Evolutionary conservation across 1,284 basidiomycete species (phyloP).

Genomic region (Anthracocystis panici-leucophaei): DNA sequence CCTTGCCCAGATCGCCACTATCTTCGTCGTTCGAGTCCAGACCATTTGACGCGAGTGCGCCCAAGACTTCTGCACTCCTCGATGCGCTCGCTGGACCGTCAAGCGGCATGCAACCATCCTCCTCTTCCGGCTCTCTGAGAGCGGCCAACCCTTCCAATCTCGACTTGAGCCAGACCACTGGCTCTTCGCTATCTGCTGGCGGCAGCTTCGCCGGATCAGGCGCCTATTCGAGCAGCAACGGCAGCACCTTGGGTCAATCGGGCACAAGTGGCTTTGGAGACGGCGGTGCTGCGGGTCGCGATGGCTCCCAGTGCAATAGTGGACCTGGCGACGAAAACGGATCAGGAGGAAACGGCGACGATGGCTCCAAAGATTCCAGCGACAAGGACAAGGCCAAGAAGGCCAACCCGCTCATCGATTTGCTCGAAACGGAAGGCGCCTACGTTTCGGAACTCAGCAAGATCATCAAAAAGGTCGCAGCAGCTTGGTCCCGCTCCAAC

Average conservation of each 20-base stretch:
- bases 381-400: constrained; percentile 48
- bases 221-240: constrained; percentile 22
- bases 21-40: constrained; percentile 1
- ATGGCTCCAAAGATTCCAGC: constrained; percentile 21
- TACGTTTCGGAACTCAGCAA: constrained; percentile 93
- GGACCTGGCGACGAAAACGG: constrained; percentile 24
- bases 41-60: constrained; percentile 10
- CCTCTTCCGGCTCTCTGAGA: constrained; percentile 14
- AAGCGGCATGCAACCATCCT: constrained; percentile 14
- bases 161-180: constrained; percentile 32
- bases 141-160: constrained; percentile 25
- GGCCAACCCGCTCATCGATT: constrained; percentile 85
- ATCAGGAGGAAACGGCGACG: constrained; percentile 36
- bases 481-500: constrained; percentile 94
- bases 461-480: constrained; percentile 95
- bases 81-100: constrained; percentile 33
- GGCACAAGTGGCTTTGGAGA: constrained; percentile 11
- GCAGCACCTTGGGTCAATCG: constrained; percentile 7
- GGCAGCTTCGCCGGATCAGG: constrained; percentile 29
- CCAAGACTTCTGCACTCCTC: constrained; percentile 32
- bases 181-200: constrained; percentile 18
- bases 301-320: constrained; percentile 26
- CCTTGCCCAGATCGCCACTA: constrained; percentile 15
- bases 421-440: constrained; percentile 90
- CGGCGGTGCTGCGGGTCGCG: constrained; percentile 10